Conservation (phyloP, 129 eudicot species). For the Chrysanthemum lavandulifolium region DNA sequence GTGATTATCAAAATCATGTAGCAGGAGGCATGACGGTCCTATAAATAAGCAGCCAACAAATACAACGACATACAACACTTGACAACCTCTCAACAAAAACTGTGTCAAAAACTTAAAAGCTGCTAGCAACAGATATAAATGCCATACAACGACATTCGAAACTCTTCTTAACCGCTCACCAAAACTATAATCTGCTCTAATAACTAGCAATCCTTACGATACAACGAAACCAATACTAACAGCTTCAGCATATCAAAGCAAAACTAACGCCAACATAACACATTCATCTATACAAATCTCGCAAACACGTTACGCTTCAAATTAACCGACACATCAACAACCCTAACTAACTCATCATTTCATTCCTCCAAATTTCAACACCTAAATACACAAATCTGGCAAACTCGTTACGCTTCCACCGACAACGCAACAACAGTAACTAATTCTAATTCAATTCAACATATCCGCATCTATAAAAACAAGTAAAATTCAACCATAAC, state of each 20-base stretch:
- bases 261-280: neutral
- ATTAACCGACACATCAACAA: neutral
- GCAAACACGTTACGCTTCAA: constrained; percentile 1
- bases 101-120: neutral
- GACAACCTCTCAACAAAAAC: neutral
- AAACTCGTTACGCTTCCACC: neutral
- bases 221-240: neutral
- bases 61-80: neutral
- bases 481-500: constrained; percentile 18
- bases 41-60: neutral
- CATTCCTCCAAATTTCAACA: constrained; percentile 11
- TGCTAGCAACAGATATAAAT: constrained; percentile 7
- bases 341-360: constrained; percentile 14
- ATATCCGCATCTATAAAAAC: constrained; percentile 14
- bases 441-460: constrained; percentile 8
- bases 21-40: neutral
- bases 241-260: neutral
- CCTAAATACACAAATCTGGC: neutral
- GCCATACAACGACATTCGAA: neutral
- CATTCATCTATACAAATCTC: constrained; percentile 7
- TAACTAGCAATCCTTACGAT: neutral
- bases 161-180: neutral
- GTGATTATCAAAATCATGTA: too few relatives aligned
- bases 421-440: constrained; percentile 19
- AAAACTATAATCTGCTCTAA: neutral